Base-by-base conservation (phyloP, 2,329 filamentous ascomycete genomes). In the Coleophoma eucalyptorum region DNA sequence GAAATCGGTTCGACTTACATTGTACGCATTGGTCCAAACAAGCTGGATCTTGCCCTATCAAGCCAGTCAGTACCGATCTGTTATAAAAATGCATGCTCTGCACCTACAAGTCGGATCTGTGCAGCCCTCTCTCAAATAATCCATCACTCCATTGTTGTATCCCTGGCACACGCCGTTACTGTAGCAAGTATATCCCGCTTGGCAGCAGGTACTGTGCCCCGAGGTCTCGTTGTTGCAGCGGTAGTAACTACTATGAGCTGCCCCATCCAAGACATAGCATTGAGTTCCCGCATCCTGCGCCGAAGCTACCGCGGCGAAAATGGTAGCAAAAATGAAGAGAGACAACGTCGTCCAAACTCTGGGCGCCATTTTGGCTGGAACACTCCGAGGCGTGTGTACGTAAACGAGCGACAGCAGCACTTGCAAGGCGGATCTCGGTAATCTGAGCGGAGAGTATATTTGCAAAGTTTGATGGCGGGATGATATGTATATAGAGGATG, bases 111-210 rank as follows among this genome's bases (percentile, higher is more conserved):
- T 58, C 18, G 34, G 47, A 53, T 61, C 58, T 32, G 58, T 61
- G 54, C 57, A 61, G 26, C 57, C 58, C n/a, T 60, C 58, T 46
- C 58, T 52, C 34, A 60, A 43, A 43, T 58, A 61, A 43, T 61
- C 58, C 41, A 55, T 52, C 10, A 52, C 26, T 20, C 46, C 31
- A 2, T 50, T 49, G 46, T 58, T 60, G 31, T 33, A 31, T 18
- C 58, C 53, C 43, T 53, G 45, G 44, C 57, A 61, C 12, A 61
- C 41, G 7, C 58, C 58, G 33, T 60, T 61, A 10, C 54, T 58
- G 34, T 55, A 61, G 42, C 58, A 61, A 19, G 52, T 54, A 8
- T 52, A 51, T 44, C 58, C 58, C 18, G 46, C 20, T 11, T 13
- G 43, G 31, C 56, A 61, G 40, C 57, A 61, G 10, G 56, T 46